A percentile compares a stretch with the other conserved stretches of the same genome.
These are phyloP conservation scores for Magnaporthiopsis rhizophila DNA, from an alignment of 2,329 filamentous ascomycete species.

Conservation along the genomic window DNA sequence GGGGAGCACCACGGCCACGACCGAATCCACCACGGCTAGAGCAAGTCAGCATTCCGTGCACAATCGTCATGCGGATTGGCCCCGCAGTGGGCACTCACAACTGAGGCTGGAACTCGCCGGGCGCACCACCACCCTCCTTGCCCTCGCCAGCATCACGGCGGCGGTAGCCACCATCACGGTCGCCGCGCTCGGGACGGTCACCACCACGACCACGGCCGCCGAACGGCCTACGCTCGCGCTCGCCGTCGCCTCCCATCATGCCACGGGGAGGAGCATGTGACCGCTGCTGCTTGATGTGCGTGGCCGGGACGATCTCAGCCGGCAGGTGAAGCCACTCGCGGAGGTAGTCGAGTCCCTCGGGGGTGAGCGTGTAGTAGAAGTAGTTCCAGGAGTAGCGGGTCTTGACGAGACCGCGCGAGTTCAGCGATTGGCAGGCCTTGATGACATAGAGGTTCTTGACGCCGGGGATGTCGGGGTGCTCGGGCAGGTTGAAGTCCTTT, in stretches of 20 bases:
- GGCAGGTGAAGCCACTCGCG: conserved; percentile 99
- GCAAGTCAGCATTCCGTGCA: conserved; percentile 25
- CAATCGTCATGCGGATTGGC: too few species aligned
- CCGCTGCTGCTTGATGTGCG: conserved; percentile 99
- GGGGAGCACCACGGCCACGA: conserved; percentile 75
- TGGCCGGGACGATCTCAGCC: conserved; percentile 98
- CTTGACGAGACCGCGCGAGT: conserved; percentile 95
- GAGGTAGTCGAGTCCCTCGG: conserved; percentile 92
- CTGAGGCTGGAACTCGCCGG: conserved; percentile 84
- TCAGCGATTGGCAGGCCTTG: conserved; percentile 98
- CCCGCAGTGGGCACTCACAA: conserved; percentile 50
- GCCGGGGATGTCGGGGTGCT: conserved; percentile 92
- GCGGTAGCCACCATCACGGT: conserved; percentile 86
- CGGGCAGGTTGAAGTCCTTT: conserved; percentile 91
- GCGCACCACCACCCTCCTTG: conserved; percentile 88
- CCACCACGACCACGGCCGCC: conserved; percentile 72
- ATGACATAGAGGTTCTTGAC: conserved; percentile 99
- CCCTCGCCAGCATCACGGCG: conserved; percentile 78
- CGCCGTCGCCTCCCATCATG: conserved; percentile 89
- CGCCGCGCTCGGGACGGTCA: conserved; percentile 60
- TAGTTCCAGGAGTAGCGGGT: conserved; percentile 99
- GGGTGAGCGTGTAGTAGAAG: conserved; percentile 97
- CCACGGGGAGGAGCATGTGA: conserved; percentile 96
- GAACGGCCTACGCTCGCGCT: conserved; percentile 75
- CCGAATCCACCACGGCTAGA: conserved; percentile 76